Conservation (phyloP, 2,329 filamentous ascomycete species). For the Ceratocystiopsis sp. region DNA sequence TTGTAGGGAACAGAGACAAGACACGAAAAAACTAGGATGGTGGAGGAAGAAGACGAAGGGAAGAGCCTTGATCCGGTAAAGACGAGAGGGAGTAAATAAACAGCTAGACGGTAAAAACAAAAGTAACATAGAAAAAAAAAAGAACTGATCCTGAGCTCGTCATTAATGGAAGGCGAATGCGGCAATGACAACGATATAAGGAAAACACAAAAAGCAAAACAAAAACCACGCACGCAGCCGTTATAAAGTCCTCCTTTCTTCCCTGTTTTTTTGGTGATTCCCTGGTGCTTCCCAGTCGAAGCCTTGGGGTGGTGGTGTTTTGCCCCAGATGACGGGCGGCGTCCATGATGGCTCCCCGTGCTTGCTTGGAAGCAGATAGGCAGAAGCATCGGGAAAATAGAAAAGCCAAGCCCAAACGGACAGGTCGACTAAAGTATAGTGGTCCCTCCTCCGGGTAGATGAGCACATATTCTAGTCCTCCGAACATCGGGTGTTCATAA, state of each 20-base stretch:
- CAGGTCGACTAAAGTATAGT: too few species aligned
- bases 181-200: not conserved
- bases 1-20: not conserved
- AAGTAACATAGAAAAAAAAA: constrained; percentile 1
- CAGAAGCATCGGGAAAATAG: too few species aligned
- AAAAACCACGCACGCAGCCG: not conserved
- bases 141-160: constrained; percentile 9
- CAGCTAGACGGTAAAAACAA: not conserved
- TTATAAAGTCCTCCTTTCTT: not conserved
- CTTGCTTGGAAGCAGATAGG: not conserved
- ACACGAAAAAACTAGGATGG: not conserved
- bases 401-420: too few species aligned
- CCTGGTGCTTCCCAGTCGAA: not conserved
- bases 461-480: too few species aligned
- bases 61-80: too few species aligned
- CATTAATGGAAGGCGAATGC: constrained; percentile 5
- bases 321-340: too few species aligned
- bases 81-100: too few species aligned
- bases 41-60: not conserved
- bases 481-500: too few species aligned
- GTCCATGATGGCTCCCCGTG: too few species aligned
- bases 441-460: too few species aligned
- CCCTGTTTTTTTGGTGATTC: not conserved
- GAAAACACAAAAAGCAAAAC: constrained; percentile 4
- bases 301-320: too few species aligned